A percentile compares a stretch with the other conserved stretches of the same genome.
phyloP scores from a whole-genome alignment of 305 asterid genomes.

The Fraxinus baroniana region DNA sequence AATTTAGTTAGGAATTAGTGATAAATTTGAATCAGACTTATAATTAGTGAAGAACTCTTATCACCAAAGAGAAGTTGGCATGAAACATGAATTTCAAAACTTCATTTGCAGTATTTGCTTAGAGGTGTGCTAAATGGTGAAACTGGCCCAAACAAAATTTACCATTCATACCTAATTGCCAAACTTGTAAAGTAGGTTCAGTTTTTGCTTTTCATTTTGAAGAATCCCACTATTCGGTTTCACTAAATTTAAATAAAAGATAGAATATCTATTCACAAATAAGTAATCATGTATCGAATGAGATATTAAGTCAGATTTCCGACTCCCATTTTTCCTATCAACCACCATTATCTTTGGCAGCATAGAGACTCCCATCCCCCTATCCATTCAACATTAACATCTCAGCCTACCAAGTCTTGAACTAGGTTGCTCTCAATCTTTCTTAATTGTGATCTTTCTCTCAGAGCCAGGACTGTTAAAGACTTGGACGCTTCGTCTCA shows the following conservation, averaged over 20 bases:
- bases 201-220: neutral
- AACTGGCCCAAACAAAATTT: neutral
- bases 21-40: neutral
- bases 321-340: neutral
- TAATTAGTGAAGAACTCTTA: neutral
- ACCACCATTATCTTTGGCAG: neutral
- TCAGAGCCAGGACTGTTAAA: neutral
- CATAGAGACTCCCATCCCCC: neutral
- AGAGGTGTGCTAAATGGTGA: neutral
- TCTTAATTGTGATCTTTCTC: neutral
- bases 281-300: neutral
- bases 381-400: neutral
- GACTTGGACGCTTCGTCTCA: neutral
- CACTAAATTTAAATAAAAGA: neutral
- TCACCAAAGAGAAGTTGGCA: neutral
- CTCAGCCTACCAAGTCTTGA: neutral
- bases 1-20: conserved; percentile 19
- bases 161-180: neutral
- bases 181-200: neutral
- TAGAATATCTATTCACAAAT: neutral
- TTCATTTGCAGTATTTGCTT: neutral
- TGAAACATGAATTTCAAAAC: neutral
- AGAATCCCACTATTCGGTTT: neutral
- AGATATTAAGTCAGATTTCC: neutral
- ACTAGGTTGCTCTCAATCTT: neutral